Evolutionary conservation across 352 stramenopile species (phyloP), one percentile per base, ranked within the genome.

Genomic region (Poterioochromonas sp.): DNA sequence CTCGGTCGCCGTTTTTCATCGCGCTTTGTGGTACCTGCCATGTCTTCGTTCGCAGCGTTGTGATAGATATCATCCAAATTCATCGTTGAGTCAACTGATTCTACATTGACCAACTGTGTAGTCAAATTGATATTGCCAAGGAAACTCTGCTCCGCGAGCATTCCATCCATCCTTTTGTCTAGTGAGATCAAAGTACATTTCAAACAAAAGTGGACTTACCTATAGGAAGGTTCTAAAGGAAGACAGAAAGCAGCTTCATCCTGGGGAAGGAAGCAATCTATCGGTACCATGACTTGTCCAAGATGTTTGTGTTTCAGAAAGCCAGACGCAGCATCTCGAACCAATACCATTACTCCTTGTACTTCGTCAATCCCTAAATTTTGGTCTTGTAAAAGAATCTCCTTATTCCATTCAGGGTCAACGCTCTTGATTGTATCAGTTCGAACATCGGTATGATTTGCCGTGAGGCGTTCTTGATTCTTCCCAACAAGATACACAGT

Each of bases 201-300:
- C 44, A 53, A 53, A 53, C 20, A 53, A 20, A 20, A 53, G 44
- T 53, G 20, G 8, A 20, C 44, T 20, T 53, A 53, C 20, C 44
- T n/a, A 35, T 76, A 76, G 1, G 69, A 65, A 22, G 69, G 39
- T 43, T 76, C 69, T 26, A 76, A 29, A 3, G 69, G 69, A n/a
- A 76, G 37, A 40, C 43, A 58, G 12, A 76, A 76, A 8, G 2
- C 40, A 22, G 69, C 69, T n/a, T n/a, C n/a, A n/a, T n/a, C n/a
- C n/a, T n/a, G n/a, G n/a, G n/a, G n/a, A n/a, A n/a, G n/a, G n/a
- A n/a, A n/a, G n/a, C n/a, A n/a, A n/a, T n/a, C n/a, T n/a, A 58
- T 26, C 47, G 47, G 47, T 58, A 58, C 26, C 47, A 58, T 76
- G 20, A 76, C 69, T 63, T 63, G 69, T 37, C 69, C 69, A 43